Percentiles rank a stretch among this genome's conserved stretches.
Evolutionary conservation across 345 rosid species (phyloP).

Genomic region (Melaleuca quinquenervia): DNA sequence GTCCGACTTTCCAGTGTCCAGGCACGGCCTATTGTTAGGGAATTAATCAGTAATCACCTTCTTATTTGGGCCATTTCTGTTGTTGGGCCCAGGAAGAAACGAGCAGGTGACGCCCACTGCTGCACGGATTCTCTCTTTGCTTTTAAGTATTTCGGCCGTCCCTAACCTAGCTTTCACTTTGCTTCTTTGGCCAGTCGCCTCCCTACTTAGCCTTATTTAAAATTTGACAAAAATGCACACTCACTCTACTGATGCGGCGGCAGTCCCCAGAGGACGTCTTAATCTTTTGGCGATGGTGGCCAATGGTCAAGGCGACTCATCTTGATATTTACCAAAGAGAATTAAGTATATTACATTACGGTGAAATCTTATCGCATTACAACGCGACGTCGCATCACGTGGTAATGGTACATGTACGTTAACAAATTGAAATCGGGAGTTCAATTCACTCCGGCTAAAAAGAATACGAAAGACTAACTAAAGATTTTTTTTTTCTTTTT

Average conservation of each 20-base stretch:
- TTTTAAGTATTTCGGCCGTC: not conserved
- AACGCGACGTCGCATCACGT: rapidly evolving
- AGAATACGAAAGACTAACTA: not conserved
- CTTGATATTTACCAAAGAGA: not conserved
- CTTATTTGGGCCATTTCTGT: not conserved
- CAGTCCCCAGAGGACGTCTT: not conserved
- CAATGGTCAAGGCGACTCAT: not conserved
- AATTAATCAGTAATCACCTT: not conserved
- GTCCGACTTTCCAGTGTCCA: not conserved
- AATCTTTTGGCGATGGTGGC: not conserved
- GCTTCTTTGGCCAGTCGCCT: no score
- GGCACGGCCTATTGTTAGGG: not conserved
- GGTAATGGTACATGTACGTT: not conserved
- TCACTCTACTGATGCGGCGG: not conserved
- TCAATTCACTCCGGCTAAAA: not conserved
- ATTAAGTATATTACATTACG: no score
- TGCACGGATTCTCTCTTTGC: rapidly evolving
- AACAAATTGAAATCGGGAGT: not conserved
- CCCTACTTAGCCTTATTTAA: no score
- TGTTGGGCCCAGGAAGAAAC: not conserved
- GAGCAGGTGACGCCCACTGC: not conserved
- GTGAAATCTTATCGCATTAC: not conserved
- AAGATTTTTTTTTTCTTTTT: not conserved
- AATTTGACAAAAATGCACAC: not conserved
- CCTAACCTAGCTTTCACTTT: not conserved